These are phyloP conservation scores for Cyclotella kingstonii DNA, from an alignment of 108 stramenopile genomes.

Conservation along the genomic window DNA sequence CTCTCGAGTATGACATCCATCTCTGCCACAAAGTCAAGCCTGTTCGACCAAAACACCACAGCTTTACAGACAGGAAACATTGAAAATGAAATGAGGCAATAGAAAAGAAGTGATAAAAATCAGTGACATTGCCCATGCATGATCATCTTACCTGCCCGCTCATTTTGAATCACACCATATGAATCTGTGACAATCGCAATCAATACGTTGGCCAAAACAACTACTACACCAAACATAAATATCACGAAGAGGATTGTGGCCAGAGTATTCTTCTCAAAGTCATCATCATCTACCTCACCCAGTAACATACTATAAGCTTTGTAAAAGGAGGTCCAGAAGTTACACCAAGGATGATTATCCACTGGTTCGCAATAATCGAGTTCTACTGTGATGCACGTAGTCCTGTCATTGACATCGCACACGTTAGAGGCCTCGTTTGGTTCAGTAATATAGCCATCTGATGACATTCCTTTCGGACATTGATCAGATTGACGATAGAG, in stretches of 20 bases:
- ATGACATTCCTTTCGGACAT: constrained; percentile 7
- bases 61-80: constrained; percentile 19
- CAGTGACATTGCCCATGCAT: neutral
- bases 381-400: neutral
- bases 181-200: constrained; percentile 79
- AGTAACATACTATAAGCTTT: constrained; percentile 47
- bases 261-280: constrained; percentile 22
- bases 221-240: constrained; percentile 32
- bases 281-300: constrained; percentile 58
- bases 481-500: constrained; percentile 49
- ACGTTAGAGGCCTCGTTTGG: neutral
- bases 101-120: neutral
- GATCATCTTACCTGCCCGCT: constrained; percentile 37
- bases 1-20: constrained; percentile 45
- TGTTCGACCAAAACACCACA: constrained; percentile 62
- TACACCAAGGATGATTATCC: constrained; percentile 58
- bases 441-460: constrained; percentile 3
- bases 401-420: constrained; percentile 2
- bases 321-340: constrained; percentile 48
- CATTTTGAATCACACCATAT: constrained; percentile 53
- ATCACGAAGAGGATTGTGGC: constrained; percentile 31
- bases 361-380: constrained; percentile 30
- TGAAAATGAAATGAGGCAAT: neutral
- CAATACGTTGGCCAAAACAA: constrained; percentile 66
- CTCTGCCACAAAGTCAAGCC: constrained; percentile 56